Percentiles rank a stretch among this genome's conserved stretches.
Evolutionary conservation across 805 yeast genomes (phyloP).

Genomic region (Saccharomycopsis synnaedendra): DNA sequence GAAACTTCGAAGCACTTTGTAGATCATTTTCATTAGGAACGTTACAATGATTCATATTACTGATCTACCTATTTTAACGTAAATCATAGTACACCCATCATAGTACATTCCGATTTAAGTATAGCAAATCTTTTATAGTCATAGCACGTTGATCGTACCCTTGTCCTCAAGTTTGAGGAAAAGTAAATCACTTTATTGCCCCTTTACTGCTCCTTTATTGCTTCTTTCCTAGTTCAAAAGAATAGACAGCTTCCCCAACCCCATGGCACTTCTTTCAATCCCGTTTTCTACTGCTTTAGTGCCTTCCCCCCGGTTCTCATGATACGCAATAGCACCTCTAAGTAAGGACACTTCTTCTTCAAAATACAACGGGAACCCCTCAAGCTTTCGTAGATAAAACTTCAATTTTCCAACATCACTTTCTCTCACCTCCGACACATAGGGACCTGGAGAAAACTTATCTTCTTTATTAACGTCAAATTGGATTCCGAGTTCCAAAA

Average conservation of each 20-base stretch:
- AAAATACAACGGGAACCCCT: conserved; percentile 19
- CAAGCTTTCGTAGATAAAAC: conserved; percentile 35
- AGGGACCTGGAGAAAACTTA: conserved; percentile 17
- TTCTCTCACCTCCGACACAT: conserved; percentile 17
- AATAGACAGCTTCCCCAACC: conserved; percentile 9
- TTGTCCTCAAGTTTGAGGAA: too few species aligned
- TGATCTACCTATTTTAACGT: too few species aligned
- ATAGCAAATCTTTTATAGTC: too few species aligned
- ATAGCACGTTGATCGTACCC: too few species aligned
- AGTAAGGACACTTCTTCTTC: not conserved
- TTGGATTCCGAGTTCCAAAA: conserved; percentile 17
- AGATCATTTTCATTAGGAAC: too few species aligned
- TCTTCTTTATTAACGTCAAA: conserved; percentile 17
- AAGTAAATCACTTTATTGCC: too few species aligned
- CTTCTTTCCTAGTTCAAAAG: conserved; percentile 4
- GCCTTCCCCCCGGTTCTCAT: not conserved
- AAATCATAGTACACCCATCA: too few species aligned
- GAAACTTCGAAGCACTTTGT: too few species aligned
- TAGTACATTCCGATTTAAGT: too few species aligned
- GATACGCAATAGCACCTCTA: not conserved
- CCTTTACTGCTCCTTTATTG: too few species aligned
- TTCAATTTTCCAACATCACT: conserved; percentile 24
- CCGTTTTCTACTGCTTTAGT: not conserved
- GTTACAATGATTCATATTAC: too few species aligned
- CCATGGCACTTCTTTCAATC: not conserved